Base-by-base conservation (phyloP, 2,329 filamentous ascomycete species). In the Lanzia echinophila region DNA sequence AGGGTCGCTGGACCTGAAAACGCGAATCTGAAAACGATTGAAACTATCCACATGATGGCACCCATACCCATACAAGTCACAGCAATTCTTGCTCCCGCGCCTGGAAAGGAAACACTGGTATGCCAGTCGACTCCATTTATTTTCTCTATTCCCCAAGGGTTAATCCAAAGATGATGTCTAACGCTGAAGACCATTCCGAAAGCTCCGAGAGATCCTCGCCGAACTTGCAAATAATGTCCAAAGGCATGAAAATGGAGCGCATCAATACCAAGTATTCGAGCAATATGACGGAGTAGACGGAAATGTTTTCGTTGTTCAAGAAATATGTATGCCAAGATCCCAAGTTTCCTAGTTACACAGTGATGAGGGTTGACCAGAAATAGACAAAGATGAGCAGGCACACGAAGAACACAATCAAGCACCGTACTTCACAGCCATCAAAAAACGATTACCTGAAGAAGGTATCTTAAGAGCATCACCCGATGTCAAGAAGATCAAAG, bases 291-390 rank as follows among this genome's bases (percentile, higher is more conserved):
- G 31, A 13, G 15, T 38, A n/a, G 15, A 44, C 3, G 52, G 39
- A 32, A 54, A 45, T 33, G 39, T 50, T 10, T 50, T 54, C 20
- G 7, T 54, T 7, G 2, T 41, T 10, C 52, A 50, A 10, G 52
- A 50, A 50, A 13, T 32, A 2, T 50, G 52, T 54, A 39, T 17
- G 46, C 39, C 11, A 32, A n/a, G 7, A 10, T 44, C 20, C 6
- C 12, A 11, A 10, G 6, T 43, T 17, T 43, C 41, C 41, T 6
- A 20, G 3, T 15, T 44, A 22, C 3, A 20, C 20, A 28, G 8
- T 28, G 4, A 28, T 28, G 24, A 28, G n/a, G n/a, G n/a, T 28
- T 28, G 4, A 28, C 24, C 24, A 34, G 36, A 11, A 33, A 2
- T n/a, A 54, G 52, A 45, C 15, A 15, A 49, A 20, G 28, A 54